Percentiles rank a stretch among this genome's conserved stretches.
Conservation (phyloP, 371 early-diverging fungal genomes). For the Capniomyces stellatus region DNA sequence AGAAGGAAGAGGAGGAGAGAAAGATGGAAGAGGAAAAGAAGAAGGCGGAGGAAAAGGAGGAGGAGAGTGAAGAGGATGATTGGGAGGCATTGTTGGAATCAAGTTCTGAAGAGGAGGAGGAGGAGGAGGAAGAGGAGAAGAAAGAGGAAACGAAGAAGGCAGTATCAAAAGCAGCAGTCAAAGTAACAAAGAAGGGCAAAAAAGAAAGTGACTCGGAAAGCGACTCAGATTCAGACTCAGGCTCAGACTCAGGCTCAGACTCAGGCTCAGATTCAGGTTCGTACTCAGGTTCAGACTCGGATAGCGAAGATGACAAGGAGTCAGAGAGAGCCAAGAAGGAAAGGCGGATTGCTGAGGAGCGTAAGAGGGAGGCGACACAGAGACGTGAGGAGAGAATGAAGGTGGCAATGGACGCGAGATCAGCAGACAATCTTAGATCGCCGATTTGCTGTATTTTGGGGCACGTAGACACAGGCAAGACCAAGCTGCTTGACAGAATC, state of each 20-base stretch:
- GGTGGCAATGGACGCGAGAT: conserved; percentile 68
- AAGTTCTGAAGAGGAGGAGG: conserved; percentile 19
- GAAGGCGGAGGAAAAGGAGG: conserved; percentile 14
- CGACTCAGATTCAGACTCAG: too few relatives aligned
- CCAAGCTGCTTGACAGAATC: conserved; percentile 98
- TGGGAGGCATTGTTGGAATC: conserved; percentile 38
- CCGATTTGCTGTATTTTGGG: conserved; percentile 99
- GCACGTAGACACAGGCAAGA: conserved; percentile 99
- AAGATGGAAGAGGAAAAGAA: conserved; percentile 20
- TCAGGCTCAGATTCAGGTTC: too few relatives aligned
- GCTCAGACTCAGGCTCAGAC: too few relatives aligned
- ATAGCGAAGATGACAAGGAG: conserved; percentile 19
- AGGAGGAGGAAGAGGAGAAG: conserved; percentile 12
- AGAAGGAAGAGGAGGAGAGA: conserved; percentile 30
- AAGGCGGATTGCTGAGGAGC: conserved; percentile 37
- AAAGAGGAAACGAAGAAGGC: conserved; percentile 32
- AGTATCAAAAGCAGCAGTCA: conserved; percentile 31
- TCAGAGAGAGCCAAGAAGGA: conserved; percentile 32
- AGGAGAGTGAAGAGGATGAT: conserved; percentile 37
- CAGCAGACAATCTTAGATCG: conserved; percentile 81
- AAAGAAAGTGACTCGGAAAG: conserved; percentile 28
- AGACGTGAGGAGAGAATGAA: conserved; percentile 51
- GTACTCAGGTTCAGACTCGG: too few relatives aligned
- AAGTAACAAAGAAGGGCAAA: conserved; percentile 32
- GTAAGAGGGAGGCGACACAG: conserved; percentile 64